Conservation (phyloP, 805 yeast species). For the Ogataea wickerhamii region DNA sequence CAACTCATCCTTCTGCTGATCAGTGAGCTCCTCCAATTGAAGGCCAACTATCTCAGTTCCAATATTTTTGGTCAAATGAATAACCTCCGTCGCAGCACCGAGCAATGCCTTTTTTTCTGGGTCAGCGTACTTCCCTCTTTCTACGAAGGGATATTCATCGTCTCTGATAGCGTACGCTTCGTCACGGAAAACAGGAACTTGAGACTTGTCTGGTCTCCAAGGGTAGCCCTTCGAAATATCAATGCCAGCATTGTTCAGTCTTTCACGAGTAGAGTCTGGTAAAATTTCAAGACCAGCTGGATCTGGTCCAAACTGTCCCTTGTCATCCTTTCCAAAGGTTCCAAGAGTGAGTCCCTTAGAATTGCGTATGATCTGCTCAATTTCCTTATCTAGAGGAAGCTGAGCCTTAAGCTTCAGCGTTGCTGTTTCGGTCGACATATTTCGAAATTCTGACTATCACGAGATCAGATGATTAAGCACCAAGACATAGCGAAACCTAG, state of each 20-base stretch:
- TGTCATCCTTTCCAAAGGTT: constrained; percentile 1
- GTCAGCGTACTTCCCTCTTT: constrained; percentile 34
- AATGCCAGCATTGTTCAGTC: constrained; percentile 34
- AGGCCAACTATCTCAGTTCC: constrained; percentile 48
- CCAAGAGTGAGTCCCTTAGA: constrained; percentile 8
- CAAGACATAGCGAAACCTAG: too few species aligned
- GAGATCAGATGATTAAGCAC: too few species aligned
- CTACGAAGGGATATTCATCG: constrained; percentile 30
- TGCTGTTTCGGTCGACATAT: constrained; percentile 9
- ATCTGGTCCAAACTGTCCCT: constrained; percentile 8
- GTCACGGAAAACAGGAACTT: constrained; percentile 35
- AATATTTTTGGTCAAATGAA: constrained; percentile 39
- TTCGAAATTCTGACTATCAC: too few species aligned
- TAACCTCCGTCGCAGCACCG: constrained; percentile 39
- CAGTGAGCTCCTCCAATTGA: constrained; percentile 39
- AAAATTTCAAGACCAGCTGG: constrained; percentile 23
- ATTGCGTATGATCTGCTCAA: constrained; percentile 14
- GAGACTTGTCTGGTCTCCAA: constrained; percentile 27
- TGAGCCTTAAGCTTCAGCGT: constrained; percentile 10
- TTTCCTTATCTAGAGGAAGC: constrained; percentile 12
- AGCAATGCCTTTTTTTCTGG: constrained; percentile 39
- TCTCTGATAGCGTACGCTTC: constrained; percentile 36
- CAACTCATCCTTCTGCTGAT: constrained; percentile 42
- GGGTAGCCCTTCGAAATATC: constrained; percentile 38
- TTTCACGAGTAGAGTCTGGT: constrained; percentile 23